Evolutionary conservation across 2,329 filamentous ascomycete species (phyloP).

Genomic region (Nemania serpens): DNA sequence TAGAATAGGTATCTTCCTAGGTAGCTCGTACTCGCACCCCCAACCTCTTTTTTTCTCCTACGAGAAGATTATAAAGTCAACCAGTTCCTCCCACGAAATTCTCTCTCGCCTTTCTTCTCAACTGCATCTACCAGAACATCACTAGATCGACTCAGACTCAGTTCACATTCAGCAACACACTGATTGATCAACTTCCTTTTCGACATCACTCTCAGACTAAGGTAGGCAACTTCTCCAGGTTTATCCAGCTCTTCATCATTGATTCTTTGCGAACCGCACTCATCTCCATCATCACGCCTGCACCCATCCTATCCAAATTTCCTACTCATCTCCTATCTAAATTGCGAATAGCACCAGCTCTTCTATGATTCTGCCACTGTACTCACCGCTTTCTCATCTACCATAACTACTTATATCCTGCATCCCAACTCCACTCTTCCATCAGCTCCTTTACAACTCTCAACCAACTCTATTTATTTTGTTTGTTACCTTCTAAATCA

Average conservation of each 20-base stretch:
- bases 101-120: too few relatives aligned
- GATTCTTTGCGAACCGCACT: background rate
- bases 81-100: too few relatives aligned
- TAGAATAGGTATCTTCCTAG: background rate
- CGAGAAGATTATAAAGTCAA: too few relatives aligned
- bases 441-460: conserved; percentile 11
- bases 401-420: background rate
- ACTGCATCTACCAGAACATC: too few relatives aligned
- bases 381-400: background rate
- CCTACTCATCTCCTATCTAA: background rate
- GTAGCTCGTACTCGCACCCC: too few relatives aligned
- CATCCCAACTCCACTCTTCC: background rate
- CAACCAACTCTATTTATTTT: background rate
- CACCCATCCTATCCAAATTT: background rate
- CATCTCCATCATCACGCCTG: background rate
- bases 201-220: too few relatives aligned
- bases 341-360: background rate
- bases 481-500: background rate
- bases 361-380: background rate
- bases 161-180: too few relatives aligned
- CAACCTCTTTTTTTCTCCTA: too few relatives aligned
- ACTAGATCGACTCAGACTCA: too few relatives aligned
- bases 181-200: too few relatives aligned
- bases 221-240: background rate
- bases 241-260: background rate